These are phyloP conservation scores for Wickerhamiella australiensis DNA, from an alignment of 805 yeast species.

Conservation along the genomic window DNA sequence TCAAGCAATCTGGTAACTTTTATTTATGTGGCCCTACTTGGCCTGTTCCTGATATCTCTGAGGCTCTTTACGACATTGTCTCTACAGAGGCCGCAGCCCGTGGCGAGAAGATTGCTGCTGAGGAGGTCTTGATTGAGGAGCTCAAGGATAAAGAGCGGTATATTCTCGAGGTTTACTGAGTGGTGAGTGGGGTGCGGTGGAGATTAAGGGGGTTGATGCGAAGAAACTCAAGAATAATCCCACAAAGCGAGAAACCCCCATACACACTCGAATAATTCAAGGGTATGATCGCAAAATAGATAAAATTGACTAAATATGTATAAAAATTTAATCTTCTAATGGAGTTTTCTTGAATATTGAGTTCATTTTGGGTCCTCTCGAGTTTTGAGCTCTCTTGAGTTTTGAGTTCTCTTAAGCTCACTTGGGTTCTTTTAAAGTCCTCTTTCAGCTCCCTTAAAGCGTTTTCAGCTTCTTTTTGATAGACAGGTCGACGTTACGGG, in stretches of 20 bases:
- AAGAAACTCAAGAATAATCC: too few relatives aligned
- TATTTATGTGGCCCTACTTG: slow-evolving; percentile 98
- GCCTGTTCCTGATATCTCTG: slow-evolving; percentile 96
- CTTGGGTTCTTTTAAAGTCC: too few relatives aligned
- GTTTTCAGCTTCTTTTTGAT: not conserved
- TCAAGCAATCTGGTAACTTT: slow-evolving; percentile 70
- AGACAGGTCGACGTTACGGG: slow-evolving; percentile 1
- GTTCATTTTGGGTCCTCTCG: too few relatives aligned
- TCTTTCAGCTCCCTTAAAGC: too few relatives aligned
- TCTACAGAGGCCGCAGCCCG: slow-evolving; percentile 53
- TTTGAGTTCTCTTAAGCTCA: too few relatives aligned
- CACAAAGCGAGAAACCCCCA: too few relatives aligned
- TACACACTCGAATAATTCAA: too few relatives aligned
- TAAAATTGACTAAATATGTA: not conserved
- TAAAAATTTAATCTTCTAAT: not conserved
- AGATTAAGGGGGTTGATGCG: too few relatives aligned
- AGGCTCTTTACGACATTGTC: slow-evolving; percentile 74
- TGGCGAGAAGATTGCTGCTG: slow-evolving; percentile 52
- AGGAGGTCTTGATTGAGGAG: slow-evolving; percentile 74
- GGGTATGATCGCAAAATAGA: not conserved
- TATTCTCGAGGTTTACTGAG: slow-evolving; percentile 76
- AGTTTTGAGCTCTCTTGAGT: too few relatives aligned
- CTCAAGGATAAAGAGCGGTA: slow-evolving; percentile 88
- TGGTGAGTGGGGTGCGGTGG: not conserved
- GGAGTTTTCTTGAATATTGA: not conserved